Evolutionary conservation across 1,284 basidiomycete species (phyloP).

Genomic region (Malassezia sympodialis): DNA sequence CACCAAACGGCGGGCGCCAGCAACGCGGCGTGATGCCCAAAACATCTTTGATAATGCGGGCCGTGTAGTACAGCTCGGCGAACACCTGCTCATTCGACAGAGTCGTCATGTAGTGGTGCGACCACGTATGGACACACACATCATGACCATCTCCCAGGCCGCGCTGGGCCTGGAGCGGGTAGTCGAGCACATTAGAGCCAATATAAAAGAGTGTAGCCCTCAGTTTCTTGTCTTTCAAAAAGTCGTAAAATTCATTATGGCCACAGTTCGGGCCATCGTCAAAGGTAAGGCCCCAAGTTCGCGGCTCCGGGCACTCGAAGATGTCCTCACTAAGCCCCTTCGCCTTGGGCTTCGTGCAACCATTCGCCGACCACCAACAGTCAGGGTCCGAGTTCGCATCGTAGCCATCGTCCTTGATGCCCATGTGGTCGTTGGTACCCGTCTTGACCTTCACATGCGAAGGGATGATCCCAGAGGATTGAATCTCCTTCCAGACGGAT

Average conservation of each 20-base stretch:
- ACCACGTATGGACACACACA: conserved; percentile 48
- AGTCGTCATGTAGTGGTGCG: conserved; percentile 52
- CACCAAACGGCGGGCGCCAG: conserved; percentile 53
- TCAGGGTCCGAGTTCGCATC: conserved; percentile 28
- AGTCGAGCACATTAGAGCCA: conserved; percentile 54
- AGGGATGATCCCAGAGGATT: conserved; percentile 9
- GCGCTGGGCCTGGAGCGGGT: conserved; percentile 54
- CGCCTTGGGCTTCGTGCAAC: conserved; percentile 41
- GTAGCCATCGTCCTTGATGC: conserved; percentile 13
- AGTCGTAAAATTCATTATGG: conserved; percentile 54
- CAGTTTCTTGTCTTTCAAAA: conserved; percentile 50
- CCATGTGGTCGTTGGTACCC: conserved; percentile 26
- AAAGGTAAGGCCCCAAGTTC: conserved; percentile 53
- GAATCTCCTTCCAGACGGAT: conserved; percentile 14
- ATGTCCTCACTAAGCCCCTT: conserved; percentile 47
- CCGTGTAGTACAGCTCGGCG: conserved; percentile 55
- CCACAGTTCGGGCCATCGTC: conserved; percentile 52
- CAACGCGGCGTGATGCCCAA: conserved; percentile 52
- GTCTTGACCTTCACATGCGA: conserved; percentile 10
- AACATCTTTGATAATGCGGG: conserved; percentile 52
- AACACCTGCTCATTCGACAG: conserved; percentile 53
- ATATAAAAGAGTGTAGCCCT: conserved; percentile 52
- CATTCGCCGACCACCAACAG: conserved; percentile 39
- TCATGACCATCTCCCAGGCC: conserved; percentile 45
- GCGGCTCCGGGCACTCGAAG: conserved; percentile 50